phyloP scores from a whole-genome alignment of 441 rosid species.

The Theobroma grandiflorum region DNA sequence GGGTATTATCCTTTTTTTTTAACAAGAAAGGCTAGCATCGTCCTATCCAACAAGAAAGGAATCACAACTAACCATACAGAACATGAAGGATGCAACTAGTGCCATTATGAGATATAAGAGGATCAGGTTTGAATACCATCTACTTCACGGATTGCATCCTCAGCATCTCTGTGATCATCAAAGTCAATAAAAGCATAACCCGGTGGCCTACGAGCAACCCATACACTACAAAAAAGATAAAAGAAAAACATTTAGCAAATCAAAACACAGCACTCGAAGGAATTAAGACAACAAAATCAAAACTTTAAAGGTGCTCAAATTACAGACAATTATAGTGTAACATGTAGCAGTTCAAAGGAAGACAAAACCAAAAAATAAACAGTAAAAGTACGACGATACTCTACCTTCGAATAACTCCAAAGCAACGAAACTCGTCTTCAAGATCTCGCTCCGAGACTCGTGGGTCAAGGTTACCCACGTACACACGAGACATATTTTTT shows the following conservation, averaged over 20 bases:
- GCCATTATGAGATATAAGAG: background rate
- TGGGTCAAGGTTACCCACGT: slow-evolving; percentile 76
- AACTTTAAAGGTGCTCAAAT: background rate
- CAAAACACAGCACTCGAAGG: background rate
- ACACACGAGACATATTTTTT: slow-evolving; percentile 64
- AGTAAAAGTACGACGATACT: background rate
- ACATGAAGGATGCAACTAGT: background rate
- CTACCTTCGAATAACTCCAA: slow-evolving; percentile 70
- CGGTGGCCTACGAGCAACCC: slow-evolving; percentile 86
- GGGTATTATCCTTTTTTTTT: background rate
- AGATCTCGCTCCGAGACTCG: slow-evolving; percentile 78
- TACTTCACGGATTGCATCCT: slow-evolving; percentile 71
- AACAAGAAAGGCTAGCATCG: background rate
- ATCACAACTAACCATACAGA: background rate
- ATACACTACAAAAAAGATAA: slow-evolving; percentile 50
- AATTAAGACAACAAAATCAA: background rate
- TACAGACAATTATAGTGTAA: background rate
- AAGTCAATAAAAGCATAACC: slow-evolving; percentile 81
- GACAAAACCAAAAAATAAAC: too few relatives aligned
- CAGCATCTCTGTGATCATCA: slow-evolving; percentile 75
- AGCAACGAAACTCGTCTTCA: slow-evolving; percentile 72
- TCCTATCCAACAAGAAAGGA: background rate
- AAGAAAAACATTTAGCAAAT: background rate
- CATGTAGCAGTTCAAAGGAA: background rate
- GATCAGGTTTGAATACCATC: slow-evolving; percentile 52